Evolutionary conservation across 352 stramenopile species (phyloP), one percentile per base, ranked within the genome.

Genomic region (Salisapilia sapeloensis): DNA sequence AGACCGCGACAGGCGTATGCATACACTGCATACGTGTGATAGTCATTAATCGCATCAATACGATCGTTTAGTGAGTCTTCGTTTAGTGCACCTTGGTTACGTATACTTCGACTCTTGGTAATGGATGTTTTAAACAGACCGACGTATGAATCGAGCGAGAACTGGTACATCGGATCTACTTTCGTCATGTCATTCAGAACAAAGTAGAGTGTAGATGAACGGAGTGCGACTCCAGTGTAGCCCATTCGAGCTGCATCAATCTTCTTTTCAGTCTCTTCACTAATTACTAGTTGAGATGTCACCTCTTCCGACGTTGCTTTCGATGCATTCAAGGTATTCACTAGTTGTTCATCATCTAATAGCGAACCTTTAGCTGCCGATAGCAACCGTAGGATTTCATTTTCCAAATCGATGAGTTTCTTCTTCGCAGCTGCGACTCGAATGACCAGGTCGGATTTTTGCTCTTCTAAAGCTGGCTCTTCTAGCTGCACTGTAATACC

Each of bases 81-180:
- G 19, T 52, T 87, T 3, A 89, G 50, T 4, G 67, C 70, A 12
- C 64, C 59, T 33, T 84, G 72, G 37, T 78, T 84, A 40, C 82
- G 81, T 15, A 86, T 50, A 36, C 59, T 86, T 12, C 76, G 66
- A 14, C 60, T 83, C 35, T 81, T 86, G 10, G 90, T 50, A 30
- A 98, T 96, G 13, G 79, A 96, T 21, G 91, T 60, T 26, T 96
- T 84, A 52, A 98, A 98, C 16, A 98, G 48, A 16, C 85, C 77
- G 12, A 96, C 72, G 42, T 97, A 98, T 1, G 81, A 75, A 28
- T 97, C 91, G 10, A 98, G 55, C 6, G 80, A 96, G 43, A 97
- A 97, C 46, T 97, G 87, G 54, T 98, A 98, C 92, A 97, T 98
- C 5, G 90, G 79, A 31, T 98, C 92, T 1, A 98, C 84, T 18